Conservation (phyloP, 2,329 filamentous ascomycete genomes). For the Aspergillus aculeatinus region DNA sequence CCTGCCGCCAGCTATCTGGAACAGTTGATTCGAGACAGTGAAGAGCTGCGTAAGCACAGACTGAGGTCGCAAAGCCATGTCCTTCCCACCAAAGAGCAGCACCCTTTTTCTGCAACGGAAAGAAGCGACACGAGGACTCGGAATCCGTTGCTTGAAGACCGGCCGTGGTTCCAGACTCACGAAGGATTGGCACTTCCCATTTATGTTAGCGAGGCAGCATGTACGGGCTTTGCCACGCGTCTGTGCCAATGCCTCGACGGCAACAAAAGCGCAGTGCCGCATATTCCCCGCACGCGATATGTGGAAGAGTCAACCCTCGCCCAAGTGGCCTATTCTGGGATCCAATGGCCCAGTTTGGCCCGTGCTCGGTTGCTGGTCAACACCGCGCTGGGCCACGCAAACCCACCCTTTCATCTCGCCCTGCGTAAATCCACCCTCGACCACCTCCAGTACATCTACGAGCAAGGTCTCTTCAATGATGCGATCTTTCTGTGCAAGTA, state of each 20-base stretch:
- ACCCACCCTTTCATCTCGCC: slow-evolving; percentile 29
- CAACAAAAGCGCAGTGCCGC: slow-evolving; percentile 15
- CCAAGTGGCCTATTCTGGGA: slow-evolving; percentile 1
- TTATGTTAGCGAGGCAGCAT: slow-evolving; percentile 35
- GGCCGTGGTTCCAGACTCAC: slow-evolving; percentile 30
- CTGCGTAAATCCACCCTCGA: slow-evolving; percentile 36
- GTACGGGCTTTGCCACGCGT: slow-evolving; percentile 34
- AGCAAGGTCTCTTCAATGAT: slow-evolving; percentile 20
- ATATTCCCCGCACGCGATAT: slow-evolving; percentile 27
- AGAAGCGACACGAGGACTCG: slow-evolving; percentile 9
- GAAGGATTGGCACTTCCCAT: slow-evolving; percentile 25
- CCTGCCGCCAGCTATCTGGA: slow-evolving; percentile 7
- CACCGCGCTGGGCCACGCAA: slow-evolving; percentile 31
- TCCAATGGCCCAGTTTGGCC: slow-evolving; percentile 29
- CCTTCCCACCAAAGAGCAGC: too few relatives aligned
- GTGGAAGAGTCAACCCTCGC: slow-evolving; percentile 19
- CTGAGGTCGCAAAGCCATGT: slow-evolving; percentile 17
- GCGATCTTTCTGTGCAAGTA: slow-evolving; percentile 40
- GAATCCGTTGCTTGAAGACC: slow-evolving; percentile 26
- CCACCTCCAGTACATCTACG: slow-evolving; percentile 32
- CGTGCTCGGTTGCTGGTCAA: slow-evolving; percentile 31
- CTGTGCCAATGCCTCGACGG: slow-evolving; percentile 29
- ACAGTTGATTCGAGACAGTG: neutral
- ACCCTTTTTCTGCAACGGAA: neutral
- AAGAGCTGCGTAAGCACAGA: slow-evolving; percentile 21